Evolutionary conservation across 768 basidiomycete genomes (phyloP).

Genomic region (Leccinum subtestaceum): DNA sequence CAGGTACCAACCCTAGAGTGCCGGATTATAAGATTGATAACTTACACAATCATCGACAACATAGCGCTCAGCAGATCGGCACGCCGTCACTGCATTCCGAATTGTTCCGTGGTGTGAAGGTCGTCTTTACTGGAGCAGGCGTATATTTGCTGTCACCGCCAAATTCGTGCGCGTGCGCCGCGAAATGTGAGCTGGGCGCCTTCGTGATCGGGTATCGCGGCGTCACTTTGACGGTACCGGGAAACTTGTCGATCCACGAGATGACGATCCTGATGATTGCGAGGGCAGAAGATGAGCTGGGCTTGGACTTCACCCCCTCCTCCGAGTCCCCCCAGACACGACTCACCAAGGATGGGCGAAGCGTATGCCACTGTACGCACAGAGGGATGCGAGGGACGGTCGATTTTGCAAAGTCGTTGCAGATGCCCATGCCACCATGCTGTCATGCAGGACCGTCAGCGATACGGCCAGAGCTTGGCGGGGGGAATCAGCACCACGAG

Average conservation of each 20-base stretch:
- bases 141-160: constrained; percentile 14
- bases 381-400: constrained; percentile 22
- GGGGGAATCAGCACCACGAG: background rate
- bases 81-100: constrained; percentile 26
- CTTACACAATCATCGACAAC: background rate
- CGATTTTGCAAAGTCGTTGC: constrained; percentile 29
- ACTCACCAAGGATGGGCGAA: constrained; percentile 28
- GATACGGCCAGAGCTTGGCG: constrained; percentile 17
- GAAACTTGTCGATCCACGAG: constrained; percentile 30
- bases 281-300: background rate
- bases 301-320: background rate
- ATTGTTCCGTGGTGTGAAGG: constrained; percentile 9
- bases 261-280: constrained; percentile 20
- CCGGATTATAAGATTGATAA: no score
- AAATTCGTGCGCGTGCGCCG: constrained; percentile 22
- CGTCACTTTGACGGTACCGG: constrained; percentile 23
- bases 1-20: constrained; percentile 16
- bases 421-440: constrained; percentile 18
- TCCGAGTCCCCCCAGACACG: background rate
- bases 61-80: constrained; percentile 10
- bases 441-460: constrained; percentile 29
- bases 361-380: constrained; percentile 30
- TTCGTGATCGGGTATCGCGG: constrained; percentile 29
- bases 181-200: constrained; percentile 29
- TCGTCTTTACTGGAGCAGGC: constrained; percentile 5